Percentiles rank a stretch among this genome's conserved stretches.
phyloP scores from a whole-genome alignment of 305 asterid species.

The Fraxinus xanthoxyloides region DNA sequence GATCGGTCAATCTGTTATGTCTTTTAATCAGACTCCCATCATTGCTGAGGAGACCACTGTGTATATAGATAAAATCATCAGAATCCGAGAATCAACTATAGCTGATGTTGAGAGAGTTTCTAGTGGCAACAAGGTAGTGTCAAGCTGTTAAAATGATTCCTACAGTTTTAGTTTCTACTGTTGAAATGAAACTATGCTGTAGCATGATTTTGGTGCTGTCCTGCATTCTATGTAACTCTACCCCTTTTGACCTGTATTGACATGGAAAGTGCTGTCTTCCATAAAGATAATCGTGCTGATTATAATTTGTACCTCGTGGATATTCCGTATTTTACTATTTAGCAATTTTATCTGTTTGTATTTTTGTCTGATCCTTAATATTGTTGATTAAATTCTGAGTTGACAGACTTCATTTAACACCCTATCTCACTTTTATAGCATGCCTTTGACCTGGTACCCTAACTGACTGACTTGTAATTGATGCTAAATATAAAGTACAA shows the following conservation, averaged over 20 bases:
- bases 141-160: not conserved
- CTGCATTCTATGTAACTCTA: not conserved
- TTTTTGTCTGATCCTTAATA: not conserved
- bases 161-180: not conserved
- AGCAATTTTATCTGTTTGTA: not conserved
- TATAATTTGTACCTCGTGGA: not conserved
- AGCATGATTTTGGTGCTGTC: constrained; percentile 14
- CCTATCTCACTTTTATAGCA: not conserved
- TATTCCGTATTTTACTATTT: not conserved
- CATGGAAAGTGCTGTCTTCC: not conserved
- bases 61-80: constrained; percentile 63
- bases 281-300: not conserved
- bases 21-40: constrained; percentile 31
- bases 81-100: constrained; percentile 60
- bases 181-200: constrained; percentile 7
- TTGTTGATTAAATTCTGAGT: not conserved
- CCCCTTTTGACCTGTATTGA: not conserved
- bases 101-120: constrained; percentile 41
- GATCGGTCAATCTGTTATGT: constrained; percentile 27
- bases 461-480: not conserved
- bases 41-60: constrained; percentile 60
- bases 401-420: not conserved
- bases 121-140: constrained; percentile 47
- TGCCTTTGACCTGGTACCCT: not conserved
- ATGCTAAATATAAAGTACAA: not conserved